Base-by-base conservation (phyloP, 2,329 filamentous ascomycete species). In the Fusarium falciforme region DNA sequence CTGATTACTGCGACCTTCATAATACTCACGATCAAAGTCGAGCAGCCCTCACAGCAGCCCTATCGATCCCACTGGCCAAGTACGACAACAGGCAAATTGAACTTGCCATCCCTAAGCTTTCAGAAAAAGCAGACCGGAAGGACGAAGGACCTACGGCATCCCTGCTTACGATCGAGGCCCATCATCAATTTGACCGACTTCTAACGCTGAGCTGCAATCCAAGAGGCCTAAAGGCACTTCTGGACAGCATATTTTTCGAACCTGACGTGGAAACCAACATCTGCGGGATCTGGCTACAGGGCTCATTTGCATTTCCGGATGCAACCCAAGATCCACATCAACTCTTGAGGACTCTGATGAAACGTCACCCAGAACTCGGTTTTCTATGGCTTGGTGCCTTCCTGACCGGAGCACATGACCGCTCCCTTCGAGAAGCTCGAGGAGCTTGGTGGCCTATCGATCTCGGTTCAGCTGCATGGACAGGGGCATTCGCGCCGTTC, bases 321-420 rank as follows among this genome's bases (percentile, higher is more conserved):
- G 17, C 12, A 49, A 3, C 68, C 2, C 33, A 68, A 2, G 63
- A 72, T 25, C 60, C 68, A 4, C 31, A 71, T 27, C 3, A 52
- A 1, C 61, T 68, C 16, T 52, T 74, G 11, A 33, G 42, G 4
- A 66, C 60, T 22, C 22, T 75, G 6, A 66, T 74, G 11, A 38
- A 57, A 11, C 66, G 71, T 5, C 66, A 75, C 55, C 71, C 62
- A 20, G 67, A 60, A 9, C 64, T 75, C 7, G 66, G 69, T 2
- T 66, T 65, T 42, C 55, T 76, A 20, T 76, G 71, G 71, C 11
- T 72, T 20, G 73, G 74, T 0, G 69, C 71, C 8, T 74, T 74
- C 42, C 47, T 76, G 9, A 71, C 67, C 8, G 67, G 71, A 25
- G 17, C 36, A 3, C 31, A 73, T 38, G 6, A 4, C 8, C 22